Conservation (phyloP, 1,284 basidiomycete genomes). For the Ustilago cynodontis region DNA sequence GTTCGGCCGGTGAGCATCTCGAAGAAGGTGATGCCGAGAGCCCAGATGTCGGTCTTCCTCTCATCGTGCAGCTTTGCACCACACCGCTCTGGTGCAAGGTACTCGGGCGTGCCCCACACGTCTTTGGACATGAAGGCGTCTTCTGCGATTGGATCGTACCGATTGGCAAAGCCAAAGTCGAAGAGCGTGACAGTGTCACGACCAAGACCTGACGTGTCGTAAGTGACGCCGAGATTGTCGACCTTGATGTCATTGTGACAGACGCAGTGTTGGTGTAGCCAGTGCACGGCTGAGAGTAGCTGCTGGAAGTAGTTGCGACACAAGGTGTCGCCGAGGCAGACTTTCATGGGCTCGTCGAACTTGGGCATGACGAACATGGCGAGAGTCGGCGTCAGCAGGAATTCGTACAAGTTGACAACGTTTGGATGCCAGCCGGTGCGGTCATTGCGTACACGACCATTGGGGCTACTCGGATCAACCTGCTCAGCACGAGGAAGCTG, state of each 20-base stretch:
- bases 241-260: conserved; percentile 65
- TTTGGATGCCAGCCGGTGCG: conserved; percentile 53
- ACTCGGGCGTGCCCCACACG: conserved; percentile 60
- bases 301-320: conserved; percentile 57
- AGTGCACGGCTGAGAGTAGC: conserved; percentile 51
- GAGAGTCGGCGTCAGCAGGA: conserved; percentile 51
- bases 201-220: conserved; percentile 41
- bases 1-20: conserved; percentile 62
- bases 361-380: conserved; percentile 62
- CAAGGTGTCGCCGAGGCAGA: conserved; percentile 49
- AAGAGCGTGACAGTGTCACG: conserved; percentile 34
- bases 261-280: conserved; percentile 57
- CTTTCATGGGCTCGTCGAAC: conserved; percentile 59
- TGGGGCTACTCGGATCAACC: conserved; percentile 38
- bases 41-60: conserved; percentile 59
- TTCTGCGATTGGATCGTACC: conserved; percentile 45
- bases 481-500: conserved; percentile 40
- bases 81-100: conserved; percentile 59
- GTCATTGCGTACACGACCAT: conserved; percentile 37
- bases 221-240: conserved; percentile 55
- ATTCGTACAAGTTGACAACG: conserved; percentile 56
- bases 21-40: conserved; percentile 63
- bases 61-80: conserved; percentile 55
- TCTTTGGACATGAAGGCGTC: conserved; percentile 50
- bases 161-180: conserved; percentile 63